A percentile compares a stretch with the other conserved stretches of the same genome.
Conservation (phyloP, 192 early-diverging fungal genomes). For the Allomyces macrogynus region DNA sequence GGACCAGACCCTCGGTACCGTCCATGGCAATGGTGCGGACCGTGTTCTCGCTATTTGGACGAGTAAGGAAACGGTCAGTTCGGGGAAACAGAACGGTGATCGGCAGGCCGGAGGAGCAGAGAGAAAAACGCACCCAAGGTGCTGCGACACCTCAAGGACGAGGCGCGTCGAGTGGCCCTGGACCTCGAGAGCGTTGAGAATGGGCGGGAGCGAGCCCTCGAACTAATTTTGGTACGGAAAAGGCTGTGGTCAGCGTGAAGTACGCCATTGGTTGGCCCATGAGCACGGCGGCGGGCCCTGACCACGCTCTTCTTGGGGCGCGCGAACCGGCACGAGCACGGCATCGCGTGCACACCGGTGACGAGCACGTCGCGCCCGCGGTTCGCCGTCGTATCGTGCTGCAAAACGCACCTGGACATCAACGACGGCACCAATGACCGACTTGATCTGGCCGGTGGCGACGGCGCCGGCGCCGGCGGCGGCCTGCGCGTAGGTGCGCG, state of each 20-base stretch:
- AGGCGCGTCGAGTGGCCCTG: slow-evolving; percentile 58
- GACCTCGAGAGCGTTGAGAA: slow-evolving; percentile 93
- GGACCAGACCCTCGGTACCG: slow-evolving; percentile 91
- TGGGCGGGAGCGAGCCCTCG: slow-evolving; percentile 68
- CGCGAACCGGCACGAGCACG: no score
- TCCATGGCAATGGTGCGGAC: slow-evolving; percentile 99
- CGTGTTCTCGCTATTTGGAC: slow-evolving; percentile 53
- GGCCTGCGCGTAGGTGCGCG: slow-evolving; percentile 35
- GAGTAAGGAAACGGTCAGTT: no score
- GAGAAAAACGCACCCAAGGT: slow-evolving; percentile 45
- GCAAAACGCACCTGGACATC: slow-evolving; percentile 68
- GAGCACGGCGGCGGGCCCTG: no score
- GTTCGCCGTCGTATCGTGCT: no score
- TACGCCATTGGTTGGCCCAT: no score
- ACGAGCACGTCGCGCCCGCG: no score
- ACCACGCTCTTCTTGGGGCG: no score
- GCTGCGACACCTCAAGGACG: slow-evolving; percentile 88
- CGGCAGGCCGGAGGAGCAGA: not conserved
- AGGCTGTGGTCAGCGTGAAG: no score
- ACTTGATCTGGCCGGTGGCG: slow-evolving; percentile 58
- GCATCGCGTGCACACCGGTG: no score
- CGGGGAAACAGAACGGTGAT: no score
- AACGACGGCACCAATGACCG: slow-evolving; percentile 96
- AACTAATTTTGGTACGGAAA: not conserved
- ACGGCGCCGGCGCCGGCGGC: slow-evolving; percentile 22